A percentile compares a stretch with the other conserved stretches of the same genome.
Evolutionary conservation across 371 early-diverging fungal genomes (phyloP).

Genomic region (Saksenaea vasiformis): DNA sequence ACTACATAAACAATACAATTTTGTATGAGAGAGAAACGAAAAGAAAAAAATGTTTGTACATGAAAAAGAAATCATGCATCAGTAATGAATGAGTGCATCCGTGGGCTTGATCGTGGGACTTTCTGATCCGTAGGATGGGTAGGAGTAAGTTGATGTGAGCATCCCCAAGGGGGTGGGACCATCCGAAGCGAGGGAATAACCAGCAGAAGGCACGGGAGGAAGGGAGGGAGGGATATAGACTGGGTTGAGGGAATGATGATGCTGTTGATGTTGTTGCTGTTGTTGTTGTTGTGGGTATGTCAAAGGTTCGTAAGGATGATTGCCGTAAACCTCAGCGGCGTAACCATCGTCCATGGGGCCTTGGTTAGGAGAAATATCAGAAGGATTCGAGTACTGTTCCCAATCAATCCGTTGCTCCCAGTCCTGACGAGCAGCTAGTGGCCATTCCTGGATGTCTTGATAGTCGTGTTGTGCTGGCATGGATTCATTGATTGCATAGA

Average conservation of each 20-base stretch:
- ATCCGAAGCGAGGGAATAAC: slow-evolving; percentile 3
- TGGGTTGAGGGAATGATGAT: not conserved
- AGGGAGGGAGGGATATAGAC: not conserved
- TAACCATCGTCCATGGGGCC: slow-evolving; percentile 1
- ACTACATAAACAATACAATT: slow-evolving; percentile 9
- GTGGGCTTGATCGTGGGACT: slow-evolving; percentile 22
- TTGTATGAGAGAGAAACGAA: slow-evolving; percentile 7
- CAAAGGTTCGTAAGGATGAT: slow-evolving; percentile 2
- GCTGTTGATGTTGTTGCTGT: not conserved
- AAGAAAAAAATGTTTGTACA: slow-evolving; percentile 4
- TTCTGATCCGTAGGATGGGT: slow-evolving; percentile 4
- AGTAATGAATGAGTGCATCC: slow-evolving; percentile 24
- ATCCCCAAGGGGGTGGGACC: not conserved
- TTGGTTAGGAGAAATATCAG: not conserved
- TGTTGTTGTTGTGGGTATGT: not conserved
- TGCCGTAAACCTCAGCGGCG: not conserved
- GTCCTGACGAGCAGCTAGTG: not conserved
- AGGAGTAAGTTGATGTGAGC: not conserved
- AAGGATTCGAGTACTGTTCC: slow-evolving; percentile 5
- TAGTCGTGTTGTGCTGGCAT: slow-evolving; percentile 4
- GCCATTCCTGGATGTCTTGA: not conserved
- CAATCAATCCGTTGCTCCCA: not conserved
- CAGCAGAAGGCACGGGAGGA: slow-evolving; percentile 10
- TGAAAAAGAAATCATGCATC: slow-evolving; percentile 5
- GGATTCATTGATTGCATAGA: not conserved